Evolutionary conservation across 495 filamentous ascomycete genomes (phyloP).

Genomic region (Baudoinia panamericana): DNA sequence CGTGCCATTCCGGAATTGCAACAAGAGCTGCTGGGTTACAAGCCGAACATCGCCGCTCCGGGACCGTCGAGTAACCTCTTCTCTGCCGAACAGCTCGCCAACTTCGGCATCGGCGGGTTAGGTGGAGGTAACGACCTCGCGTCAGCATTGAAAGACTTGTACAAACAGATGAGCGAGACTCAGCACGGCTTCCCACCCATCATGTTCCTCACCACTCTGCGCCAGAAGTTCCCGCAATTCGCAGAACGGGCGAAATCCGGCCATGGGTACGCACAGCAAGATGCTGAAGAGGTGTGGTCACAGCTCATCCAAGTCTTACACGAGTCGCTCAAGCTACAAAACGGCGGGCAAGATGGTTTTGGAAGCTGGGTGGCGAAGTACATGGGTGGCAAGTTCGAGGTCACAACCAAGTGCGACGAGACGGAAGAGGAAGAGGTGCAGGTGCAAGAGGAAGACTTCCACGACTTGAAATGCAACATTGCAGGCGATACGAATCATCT

Average conservation of each 20-base stretch:
- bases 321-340: constrained; percentile 53
- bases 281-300: constrained; percentile 97
- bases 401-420: constrained; percentile 71
- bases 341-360: constrained; percentile 25
- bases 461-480: constrained; percentile 95
- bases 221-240: constrained; percentile 81
- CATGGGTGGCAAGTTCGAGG: constrained; percentile 66
- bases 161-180: constrained; percentile 85
- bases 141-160: constrained; percentile 67
- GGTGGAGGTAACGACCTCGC: constrained; percentile 60
- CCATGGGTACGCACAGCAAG: constrained; percentile 82
- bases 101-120: constrained; percentile 48
- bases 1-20: constrained; percentile 85
- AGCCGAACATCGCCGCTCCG: constrained; percentile 27
- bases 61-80: constrained; percentile 29
- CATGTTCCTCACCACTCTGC: constrained; percentile 71
- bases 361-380: constrained; percentile 80
- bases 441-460: constrained; percentile 56
- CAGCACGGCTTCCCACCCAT: constrained; percentile 78
- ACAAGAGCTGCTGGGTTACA: constrained; percentile 60
- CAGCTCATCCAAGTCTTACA: constrained; percentile 83
- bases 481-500: constrained; percentile 73
- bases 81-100: constrained; percentile 39
- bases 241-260: constrained; percentile 71
- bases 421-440: constrained; percentile 52